These are phyloP conservation scores for Flaveria bidentis DNA, from an alignment of 129 eudicot species.

Conservation along the genomic window DNA sequence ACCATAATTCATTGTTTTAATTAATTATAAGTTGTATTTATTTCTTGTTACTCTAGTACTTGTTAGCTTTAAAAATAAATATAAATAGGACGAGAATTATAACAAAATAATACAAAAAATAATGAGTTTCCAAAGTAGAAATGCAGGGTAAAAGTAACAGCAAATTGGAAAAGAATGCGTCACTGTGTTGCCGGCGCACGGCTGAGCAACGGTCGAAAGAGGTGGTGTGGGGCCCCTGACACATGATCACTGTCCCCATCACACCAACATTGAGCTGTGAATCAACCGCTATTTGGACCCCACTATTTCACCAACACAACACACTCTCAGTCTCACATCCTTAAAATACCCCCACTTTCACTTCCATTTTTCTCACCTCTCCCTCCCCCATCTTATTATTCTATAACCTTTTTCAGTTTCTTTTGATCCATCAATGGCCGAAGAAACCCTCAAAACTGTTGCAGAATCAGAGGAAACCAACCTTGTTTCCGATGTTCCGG, in stretches of 20 bases:
- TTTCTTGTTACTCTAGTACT: no score
- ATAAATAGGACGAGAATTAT: no score
- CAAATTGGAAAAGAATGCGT: background rate
- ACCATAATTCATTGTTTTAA: no score
- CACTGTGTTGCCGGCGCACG: constrained; percentile 39
- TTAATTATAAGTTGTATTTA: no score
- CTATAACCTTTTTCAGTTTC: background rate
- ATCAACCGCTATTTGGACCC: constrained; percentile 33
- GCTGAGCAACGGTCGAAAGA: constrained; percentile 41
- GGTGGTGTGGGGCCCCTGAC: constrained; percentile 30
- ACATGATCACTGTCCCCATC: constrained; percentile 43
- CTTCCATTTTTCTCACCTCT: background rate
- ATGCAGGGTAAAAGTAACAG: no score
- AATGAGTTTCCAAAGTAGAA: no score
- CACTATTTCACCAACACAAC: constrained; percentile 24
- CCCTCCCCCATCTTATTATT: background rate
- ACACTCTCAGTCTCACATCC: background rate
- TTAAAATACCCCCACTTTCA: background rate
- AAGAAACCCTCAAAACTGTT: constrained; percentile 38
- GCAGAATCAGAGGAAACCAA: constrained; percentile 1
- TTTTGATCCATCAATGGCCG: constrained; percentile 40
- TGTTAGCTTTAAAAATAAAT: no score
- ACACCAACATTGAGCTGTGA: constrained; percentile 47
- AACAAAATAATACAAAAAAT: no score
- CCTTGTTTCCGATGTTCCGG: constrained; percentile 46